These are phyloP conservation scores for Limnanthes douglasii DNA, from an alignment of 345 rosid genomes.

Conservation along the genomic window DNA sequence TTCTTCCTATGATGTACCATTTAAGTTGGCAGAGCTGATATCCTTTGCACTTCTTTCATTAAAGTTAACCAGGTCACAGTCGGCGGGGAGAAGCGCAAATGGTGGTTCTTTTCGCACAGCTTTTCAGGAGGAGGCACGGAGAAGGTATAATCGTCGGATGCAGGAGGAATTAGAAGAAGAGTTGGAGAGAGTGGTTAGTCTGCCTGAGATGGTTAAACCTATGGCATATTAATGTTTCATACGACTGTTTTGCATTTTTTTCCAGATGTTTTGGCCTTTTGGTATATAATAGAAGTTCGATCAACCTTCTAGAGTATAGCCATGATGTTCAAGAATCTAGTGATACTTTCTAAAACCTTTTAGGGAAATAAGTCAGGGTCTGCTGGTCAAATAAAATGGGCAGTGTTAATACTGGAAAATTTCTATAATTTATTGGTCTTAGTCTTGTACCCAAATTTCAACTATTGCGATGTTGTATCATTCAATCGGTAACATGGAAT, in stretches of 20 bases:
- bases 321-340: no score
- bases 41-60: conserved; percentile 9
- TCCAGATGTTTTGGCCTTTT: no score
- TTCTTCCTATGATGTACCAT: not conserved
- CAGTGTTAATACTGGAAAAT: no score
- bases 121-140: conserved; percentile 84
- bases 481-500: not conserved
- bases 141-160: conserved; percentile 75
- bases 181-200: conserved; percentile 91
- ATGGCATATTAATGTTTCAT: no score
- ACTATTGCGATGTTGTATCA: not conserved
- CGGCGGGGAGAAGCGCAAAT: conserved; percentile 28
- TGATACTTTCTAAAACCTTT: no score
- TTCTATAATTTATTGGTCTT: no score
- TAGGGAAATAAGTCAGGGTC: no score
- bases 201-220: no score
- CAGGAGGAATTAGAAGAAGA: conserved; percentile 95
- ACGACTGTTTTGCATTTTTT: no score
- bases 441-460: not conserved
- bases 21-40: conserved; percentile 9
- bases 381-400: no score
- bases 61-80: conserved; percentile 57
- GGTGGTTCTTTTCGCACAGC: conserved; percentile 53
- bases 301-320: no score
- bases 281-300: not conserved